These are phyloP conservation scores for Starmerella bombi DNA, from an alignment of 805 yeast genomes.

Conservation along the genomic window DNA sequence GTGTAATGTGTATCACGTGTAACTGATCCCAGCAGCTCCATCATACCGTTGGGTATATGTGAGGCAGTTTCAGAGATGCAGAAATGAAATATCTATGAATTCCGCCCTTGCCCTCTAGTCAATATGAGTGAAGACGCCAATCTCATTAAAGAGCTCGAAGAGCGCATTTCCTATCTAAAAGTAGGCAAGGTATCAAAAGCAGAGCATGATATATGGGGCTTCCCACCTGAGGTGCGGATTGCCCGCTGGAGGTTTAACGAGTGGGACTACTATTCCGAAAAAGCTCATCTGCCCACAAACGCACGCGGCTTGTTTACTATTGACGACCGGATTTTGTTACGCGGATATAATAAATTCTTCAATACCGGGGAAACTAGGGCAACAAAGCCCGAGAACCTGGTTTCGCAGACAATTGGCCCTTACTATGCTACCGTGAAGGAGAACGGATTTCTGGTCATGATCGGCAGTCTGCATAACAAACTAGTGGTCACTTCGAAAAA, in stretches of 20 bases:
- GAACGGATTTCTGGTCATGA: slow-evolving; percentile 83
- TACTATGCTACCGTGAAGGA: slow-evolving; percentile 72
- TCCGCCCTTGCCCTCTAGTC: no score
- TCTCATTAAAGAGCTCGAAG: neutral
- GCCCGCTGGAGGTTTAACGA: slow-evolving; percentile 74
- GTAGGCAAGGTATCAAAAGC: slow-evolving; percentile 17
- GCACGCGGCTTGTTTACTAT: slow-evolving; percentile 75
- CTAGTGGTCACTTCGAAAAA: slow-evolving; percentile 84
- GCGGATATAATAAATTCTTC: slow-evolving; percentile 95
- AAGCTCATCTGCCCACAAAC: slow-evolving; percentile 46
- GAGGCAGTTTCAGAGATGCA: no score
- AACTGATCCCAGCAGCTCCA: no score
- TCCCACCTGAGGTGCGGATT: slow-evolving; percentile 19
- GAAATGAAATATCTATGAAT: no score
- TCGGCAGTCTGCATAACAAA: slow-evolving; percentile 67
- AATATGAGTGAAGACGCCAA: neutral
- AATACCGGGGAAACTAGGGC: slow-evolving; percentile 51
- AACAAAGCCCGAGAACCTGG: slow-evolving; percentile 40
- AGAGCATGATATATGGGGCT: slow-evolving; percentile 21
- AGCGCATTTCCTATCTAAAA: neutral
- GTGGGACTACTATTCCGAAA: slow-evolving; percentile 60
- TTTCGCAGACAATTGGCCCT: slow-evolving; percentile 51
- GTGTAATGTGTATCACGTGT: no score
- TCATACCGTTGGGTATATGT: no score
- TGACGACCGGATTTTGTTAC: slow-evolving; percentile 39